These are phyloP conservation scores for Cercospora janseana DNA, from an alignment of 2,329 filamentous ascomycete species.

Conservation along the genomic window DNA sequence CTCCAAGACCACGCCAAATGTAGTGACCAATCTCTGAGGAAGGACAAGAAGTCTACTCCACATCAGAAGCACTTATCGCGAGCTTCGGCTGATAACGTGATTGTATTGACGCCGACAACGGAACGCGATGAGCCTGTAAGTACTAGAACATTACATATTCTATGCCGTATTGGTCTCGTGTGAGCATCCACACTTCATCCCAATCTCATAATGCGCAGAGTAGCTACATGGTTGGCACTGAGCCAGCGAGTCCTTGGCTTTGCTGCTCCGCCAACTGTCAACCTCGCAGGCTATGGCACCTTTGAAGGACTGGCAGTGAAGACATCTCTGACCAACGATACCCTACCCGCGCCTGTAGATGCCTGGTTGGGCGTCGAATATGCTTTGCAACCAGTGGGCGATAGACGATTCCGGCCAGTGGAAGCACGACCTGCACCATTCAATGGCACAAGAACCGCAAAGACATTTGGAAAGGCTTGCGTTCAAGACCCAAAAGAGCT, in stretches of 20 bases:
- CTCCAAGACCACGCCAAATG: neutral
- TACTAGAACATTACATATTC: neutral
- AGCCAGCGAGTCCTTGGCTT: conserved; percentile 28
- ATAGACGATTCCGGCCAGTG: conserved; percentile 52
- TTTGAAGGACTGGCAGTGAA: conserved; percentile 23
- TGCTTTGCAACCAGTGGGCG: conserved; percentile 45
- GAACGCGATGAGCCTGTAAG: conserved; percentile 12
- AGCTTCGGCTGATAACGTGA: conserved; percentile 8
- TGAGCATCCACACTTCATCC: neutral
- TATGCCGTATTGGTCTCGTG: neutral
- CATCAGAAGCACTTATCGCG: neutral
- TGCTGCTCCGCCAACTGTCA: conserved; percentile 13
- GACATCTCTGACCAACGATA: conserved; percentile 15
- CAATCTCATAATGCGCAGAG: conserved; percentile 5
- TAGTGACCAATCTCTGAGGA: neutral
- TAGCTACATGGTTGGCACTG: conserved; percentile 27
- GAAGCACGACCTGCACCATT: conserved; percentile 31
- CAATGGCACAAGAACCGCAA: conserved; percentile 10
- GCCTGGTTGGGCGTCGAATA: conserved; percentile 45
- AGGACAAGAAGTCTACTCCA: too few species aligned
- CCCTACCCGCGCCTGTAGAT: conserved; percentile 23
- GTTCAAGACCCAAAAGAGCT: conserved; percentile 16
- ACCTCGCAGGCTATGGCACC: conserved; percentile 19
- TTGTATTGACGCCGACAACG: conserved; percentile 5
- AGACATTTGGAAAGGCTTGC: conserved; percentile 25